A percentile compares a stretch with the other conserved stretches of the same genome.
Evolutionary conservation across 2,329 filamentous ascomycete species (phyloP).

Genomic region (Graphium sp.): DNA sequence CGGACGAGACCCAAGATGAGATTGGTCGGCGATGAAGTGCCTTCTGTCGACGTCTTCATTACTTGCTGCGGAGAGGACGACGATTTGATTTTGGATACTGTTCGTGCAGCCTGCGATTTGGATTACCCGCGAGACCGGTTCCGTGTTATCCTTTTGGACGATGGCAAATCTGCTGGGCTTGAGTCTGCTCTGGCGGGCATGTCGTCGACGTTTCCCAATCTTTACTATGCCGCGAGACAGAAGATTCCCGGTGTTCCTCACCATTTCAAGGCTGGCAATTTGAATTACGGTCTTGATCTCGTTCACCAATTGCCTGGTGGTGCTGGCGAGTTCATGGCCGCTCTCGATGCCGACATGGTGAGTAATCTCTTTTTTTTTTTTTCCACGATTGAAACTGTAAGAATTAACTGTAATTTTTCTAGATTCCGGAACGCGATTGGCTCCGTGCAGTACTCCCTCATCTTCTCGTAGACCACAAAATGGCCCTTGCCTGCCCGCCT

Average conservation of each 20-base stretch:
- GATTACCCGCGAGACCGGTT: slow-evolving; percentile 37
- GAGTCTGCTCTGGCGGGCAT: slow-evolving; percentile 19
- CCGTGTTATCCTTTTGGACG: slow-evolving; percentile 37
- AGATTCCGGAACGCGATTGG: slow-evolving; percentile 45
- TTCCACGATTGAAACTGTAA: neutral
- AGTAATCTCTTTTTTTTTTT: too few species aligned
- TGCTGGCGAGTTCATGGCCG: slow-evolving; percentile 40
- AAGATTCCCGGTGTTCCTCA: slow-evolving; percentile 30
- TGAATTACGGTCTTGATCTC: slow-evolving; percentile 40
- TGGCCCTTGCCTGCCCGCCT: slow-evolving; percentile 42
- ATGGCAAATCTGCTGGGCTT: slow-evolving; percentile 28
- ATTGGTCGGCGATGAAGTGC: slow-evolving; percentile 26
- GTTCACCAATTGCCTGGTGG: slow-evolving; percentile 33
- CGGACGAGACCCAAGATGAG: slow-evolving; percentile 34
- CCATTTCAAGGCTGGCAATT: slow-evolving; percentile 48
- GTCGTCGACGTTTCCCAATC: slow-evolving; percentile 23
- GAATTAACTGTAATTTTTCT: slow-evolving; percentile 10
- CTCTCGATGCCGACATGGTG: slow-evolving; percentile 52
- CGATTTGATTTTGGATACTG: slow-evolving; percentile 38
- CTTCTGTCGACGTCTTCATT: slow-evolving; percentile 38
- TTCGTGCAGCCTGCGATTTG: slow-evolving; percentile 32
- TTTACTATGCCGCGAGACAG: slow-evolving; percentile 33
- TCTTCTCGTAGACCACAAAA: slow-evolving; percentile 35
- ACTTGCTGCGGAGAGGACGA: slow-evolving; percentile 41
- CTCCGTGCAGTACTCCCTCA: slow-evolving; percentile 42